Base-by-base conservation (phyloP, 495 filamentous ascomycete genomes). In the Platismatia glauca region DNA sequence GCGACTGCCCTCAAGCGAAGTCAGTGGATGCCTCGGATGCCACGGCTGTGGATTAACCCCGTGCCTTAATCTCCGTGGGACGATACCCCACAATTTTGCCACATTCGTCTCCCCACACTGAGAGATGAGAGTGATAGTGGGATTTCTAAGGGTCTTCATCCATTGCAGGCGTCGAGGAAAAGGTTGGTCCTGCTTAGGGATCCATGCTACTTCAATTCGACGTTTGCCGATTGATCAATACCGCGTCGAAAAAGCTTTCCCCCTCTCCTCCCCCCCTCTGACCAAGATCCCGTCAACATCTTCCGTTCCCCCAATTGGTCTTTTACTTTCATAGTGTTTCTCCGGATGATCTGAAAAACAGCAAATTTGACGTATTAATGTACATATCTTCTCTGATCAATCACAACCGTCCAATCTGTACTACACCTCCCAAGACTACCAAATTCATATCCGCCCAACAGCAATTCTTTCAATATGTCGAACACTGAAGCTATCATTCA, bases 401-500 rank as follows among this genome's bases (percentile, higher is more conserved):
- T 16, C 12, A 29, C 22, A 22, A 41, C 16, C 11, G 24, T 31
- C 27, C 50, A 22, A 18, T 31, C 27, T 31, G 3, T 1, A 27
- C 29, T 29, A 31, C 37, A 55, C 29, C 27, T 55, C 18, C 11
- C 18, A 5, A 43, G 16, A 33, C 20, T 8, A 39, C 7, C 20
- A 44, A 62, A 6, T 22, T 20, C 38, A 46, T 38, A 24, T 38
- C n/a, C n/a, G 4, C 13, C 27, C 4, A 35, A 31, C n/a, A 34
- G 41, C 24, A 50, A 31, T 18, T 15, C 13, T 55, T 55, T 35
- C 58, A 85, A 59, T 62, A 94, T 94, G 90, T 80, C 84, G 59
- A 79, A 79, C 67, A 79, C 83, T 71, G 89, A 95, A 63, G 71
- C 77, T 41, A 86, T 95, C 72, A 85, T 96, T 66, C 87, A 90